These are phyloP conservation scores for Coffea canephora DNA, from an alignment of 257 asterid species.

Conservation along the genomic window DNA sequence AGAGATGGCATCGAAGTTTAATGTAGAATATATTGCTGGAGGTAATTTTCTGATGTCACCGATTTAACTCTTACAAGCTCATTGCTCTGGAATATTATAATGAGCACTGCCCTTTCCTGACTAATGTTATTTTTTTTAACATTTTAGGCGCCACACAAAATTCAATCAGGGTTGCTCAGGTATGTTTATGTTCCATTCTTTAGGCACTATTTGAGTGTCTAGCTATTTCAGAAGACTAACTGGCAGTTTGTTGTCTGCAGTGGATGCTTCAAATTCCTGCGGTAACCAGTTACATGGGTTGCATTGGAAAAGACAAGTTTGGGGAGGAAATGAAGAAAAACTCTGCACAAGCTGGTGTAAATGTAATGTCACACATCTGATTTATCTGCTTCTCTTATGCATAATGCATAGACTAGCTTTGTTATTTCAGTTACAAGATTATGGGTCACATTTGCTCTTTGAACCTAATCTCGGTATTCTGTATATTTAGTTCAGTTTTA, in stretches of 20 bases:
- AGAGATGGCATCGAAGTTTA: constrained; percentile 71
- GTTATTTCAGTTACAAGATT: not conserved
- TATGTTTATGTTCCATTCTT: constrained; percentile 21
- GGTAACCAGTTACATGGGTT: constrained; percentile 77
- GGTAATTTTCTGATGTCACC: constrained; percentile 40
- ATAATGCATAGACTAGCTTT: constrained; percentile 3
- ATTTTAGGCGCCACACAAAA: constrained; percentile 91
- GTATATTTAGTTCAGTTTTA: not conserved
- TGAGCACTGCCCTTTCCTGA: not conserved
- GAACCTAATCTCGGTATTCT: too few relatives aligned
- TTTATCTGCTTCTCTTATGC: constrained; percentile 9
- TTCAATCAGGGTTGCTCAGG: constrained; percentile 97
- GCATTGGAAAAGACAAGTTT: constrained; percentile 68
- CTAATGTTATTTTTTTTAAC: constrained; percentile 13
- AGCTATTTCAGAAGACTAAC: constrained; percentile 10
- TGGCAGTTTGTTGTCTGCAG: constrained; percentile 22
- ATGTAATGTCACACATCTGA: constrained; percentile 35
- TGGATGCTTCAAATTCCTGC: constrained; percentile 68
- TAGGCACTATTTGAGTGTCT: not conserved
- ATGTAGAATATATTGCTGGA: constrained; percentile 96
- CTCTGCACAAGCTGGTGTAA: constrained; percentile 70
- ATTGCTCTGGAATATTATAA: not conserved
- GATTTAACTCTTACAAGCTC: not conserved
- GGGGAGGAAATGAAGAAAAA: constrained; percentile 91
- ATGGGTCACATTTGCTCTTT: not conserved